Conservation (phyloP, 768 basidiomycete species). For the Pleurotus citrinopileatus region DNA sequence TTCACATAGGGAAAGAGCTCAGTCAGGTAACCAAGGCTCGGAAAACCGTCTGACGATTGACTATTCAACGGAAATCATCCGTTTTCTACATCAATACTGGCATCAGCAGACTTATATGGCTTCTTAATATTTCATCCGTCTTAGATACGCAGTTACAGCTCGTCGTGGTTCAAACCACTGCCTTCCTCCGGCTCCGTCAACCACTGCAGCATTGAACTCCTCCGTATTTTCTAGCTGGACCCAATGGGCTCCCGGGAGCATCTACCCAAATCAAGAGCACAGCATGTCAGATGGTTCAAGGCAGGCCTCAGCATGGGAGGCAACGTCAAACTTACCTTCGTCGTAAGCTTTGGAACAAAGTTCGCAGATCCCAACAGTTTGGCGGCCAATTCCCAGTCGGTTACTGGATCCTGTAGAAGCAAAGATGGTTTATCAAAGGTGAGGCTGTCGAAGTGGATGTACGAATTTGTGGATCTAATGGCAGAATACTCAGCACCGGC, state of each 20-base stretch:
- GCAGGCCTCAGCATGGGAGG: background rate
- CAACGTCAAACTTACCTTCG: constrained; percentile 36
- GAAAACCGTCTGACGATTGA: too few relatives aligned
- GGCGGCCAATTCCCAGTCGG: constrained; percentile 35
- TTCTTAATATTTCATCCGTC: too few relatives aligned
- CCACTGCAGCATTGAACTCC: constrained; percentile 56
- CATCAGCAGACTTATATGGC: too few relatives aligned
- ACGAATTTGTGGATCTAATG: constrained; percentile 31
- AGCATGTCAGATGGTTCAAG: background rate
- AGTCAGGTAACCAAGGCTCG: too few relatives aligned
- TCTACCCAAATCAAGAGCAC: constrained; percentile 28
- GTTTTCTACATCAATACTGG: too few relatives aligned
- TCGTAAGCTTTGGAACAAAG: constrained; percentile 36
- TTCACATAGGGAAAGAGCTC: too few relatives aligned
- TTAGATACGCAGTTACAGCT: too few relatives aligned
- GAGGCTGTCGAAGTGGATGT: background rate
- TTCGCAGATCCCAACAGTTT: constrained; percentile 33
- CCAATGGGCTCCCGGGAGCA: constrained; percentile 62
- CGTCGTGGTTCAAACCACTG: constrained; percentile 9
- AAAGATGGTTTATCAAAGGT: background rate
- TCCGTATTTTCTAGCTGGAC: constrained; percentile 58
- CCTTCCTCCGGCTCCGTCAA: constrained; percentile 25
- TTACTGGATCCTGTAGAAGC: constrained; percentile 42
- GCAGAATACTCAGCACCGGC: constrained; percentile 41
- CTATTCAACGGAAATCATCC: too few relatives aligned